Conservation (phyloP, 2,329 filamentous ascomycete species). For the Scleromitrula shiraiana region DNA sequence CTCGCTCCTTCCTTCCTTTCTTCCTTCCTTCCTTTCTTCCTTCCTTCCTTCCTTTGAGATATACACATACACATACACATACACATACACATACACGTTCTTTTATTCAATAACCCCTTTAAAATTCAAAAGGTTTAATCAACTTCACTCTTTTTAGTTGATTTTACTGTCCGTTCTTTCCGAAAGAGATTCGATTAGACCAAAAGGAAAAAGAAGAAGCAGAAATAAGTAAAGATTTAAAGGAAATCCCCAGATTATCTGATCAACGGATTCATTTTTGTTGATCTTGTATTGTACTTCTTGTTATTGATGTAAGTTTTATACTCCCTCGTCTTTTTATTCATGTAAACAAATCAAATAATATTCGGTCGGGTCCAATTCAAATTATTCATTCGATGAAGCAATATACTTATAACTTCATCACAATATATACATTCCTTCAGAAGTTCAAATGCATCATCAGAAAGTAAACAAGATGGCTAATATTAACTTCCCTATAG, state of each 20-base stretch:
- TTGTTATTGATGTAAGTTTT: slow-evolving; percentile 21
- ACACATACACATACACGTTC: too few relatives aligned
- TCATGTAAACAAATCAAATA: neutral
- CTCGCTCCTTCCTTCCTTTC: neutral
- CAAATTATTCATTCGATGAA: too few relatives aligned
- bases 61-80: too few relatives aligned
- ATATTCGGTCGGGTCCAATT: too few relatives aligned
- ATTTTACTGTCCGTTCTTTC: slow-evolving; percentile 33
- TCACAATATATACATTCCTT: too few relatives aligned
- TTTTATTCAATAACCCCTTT: slow-evolving; percentile 18
- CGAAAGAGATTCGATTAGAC: slow-evolving; percentile 1
- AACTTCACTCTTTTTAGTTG: slow-evolving; percentile 39
- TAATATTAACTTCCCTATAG: neutral
- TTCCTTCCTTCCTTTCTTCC: neutral
- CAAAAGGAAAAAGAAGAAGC: neutral
- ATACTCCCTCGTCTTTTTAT: neutral
- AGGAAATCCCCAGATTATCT: too few relatives aligned
- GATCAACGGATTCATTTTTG: slow-evolving; percentile 2
- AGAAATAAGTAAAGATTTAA: neutral
- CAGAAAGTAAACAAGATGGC: neutral
- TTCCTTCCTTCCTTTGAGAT: slow-evolving; percentile 28
- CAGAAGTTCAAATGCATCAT: neutral
- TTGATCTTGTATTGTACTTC: slow-evolving; percentile 10
- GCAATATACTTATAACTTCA: too few relatives aligned
- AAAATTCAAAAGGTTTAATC: slow-evolving; percentile 23